These are phyloP conservation scores for Ceratobasidium papillatum DNA, from an alignment of 1,284 basidiomycete genomes.

Conservation along the genomic window DNA sequence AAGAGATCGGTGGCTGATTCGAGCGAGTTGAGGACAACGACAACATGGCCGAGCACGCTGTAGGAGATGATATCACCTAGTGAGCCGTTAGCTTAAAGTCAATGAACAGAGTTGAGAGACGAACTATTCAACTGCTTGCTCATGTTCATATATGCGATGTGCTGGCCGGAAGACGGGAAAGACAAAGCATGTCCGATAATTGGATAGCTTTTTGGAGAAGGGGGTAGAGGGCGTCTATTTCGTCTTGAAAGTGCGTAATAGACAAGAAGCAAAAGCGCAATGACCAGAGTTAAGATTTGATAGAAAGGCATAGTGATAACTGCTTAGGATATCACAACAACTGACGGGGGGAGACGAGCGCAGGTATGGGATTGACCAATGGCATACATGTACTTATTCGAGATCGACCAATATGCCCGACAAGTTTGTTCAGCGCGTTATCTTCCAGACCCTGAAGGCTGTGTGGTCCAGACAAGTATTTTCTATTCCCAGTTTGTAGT, in stretches of 20 bases:
- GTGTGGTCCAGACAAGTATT: too few relatives aligned
- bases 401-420: too few relatives aligned
- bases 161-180: background rate
- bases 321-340: background rate
- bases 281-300: too few relatives aligned
- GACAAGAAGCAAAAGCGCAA: background rate
- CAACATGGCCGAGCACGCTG: constrained; percentile 20
- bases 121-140: constrained; percentile 9
- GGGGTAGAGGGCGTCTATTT: background rate
- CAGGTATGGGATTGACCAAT: too few relatives aligned
- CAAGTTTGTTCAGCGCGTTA: too few relatives aligned
- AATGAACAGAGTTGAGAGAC: background rate
- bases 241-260: background rate
- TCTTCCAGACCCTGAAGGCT: too few relatives aligned
- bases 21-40: constrained; percentile 41
- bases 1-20: constrained; percentile 41
- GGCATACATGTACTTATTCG: too few relatives aligned
- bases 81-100: background rate
- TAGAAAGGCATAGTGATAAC: background rate
- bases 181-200: background rate
- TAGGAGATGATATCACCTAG: constrained; percentile 21
- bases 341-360: background rate
- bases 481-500: too few relatives aligned
- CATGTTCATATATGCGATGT: constrained; percentile 1
- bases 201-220: background rate